Evolutionary conservation across 2,329 filamentous ascomycete species (phyloP).

Genomic region (Fusarium proliferatum): DNA sequence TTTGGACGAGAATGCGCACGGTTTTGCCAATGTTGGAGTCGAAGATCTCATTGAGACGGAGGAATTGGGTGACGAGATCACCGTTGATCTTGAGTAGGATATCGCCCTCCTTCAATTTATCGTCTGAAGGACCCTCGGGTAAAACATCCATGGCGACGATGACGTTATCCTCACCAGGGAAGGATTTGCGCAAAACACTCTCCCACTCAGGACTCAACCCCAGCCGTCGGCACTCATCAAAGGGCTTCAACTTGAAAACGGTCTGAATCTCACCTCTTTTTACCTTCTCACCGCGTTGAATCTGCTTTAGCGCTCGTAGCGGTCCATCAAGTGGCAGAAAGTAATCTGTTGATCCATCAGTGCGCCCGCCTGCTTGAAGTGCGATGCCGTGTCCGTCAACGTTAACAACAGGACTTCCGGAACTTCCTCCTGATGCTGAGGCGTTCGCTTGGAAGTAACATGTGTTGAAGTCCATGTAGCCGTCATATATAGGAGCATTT

Average conservation of each 20-base stretch:
- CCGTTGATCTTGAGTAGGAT: constrained; percentile 95
- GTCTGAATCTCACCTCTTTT: constrained; percentile 93
- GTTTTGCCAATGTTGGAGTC: constrained; percentile 82
- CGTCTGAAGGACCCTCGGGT: constrained; percentile 86
- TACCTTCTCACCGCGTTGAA: constrained; percentile 80
- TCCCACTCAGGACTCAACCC: constrained; percentile 89
- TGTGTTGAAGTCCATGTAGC: constrained; percentile 96
- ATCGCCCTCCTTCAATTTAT: constrained; percentile 86
- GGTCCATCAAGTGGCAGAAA: constrained; percentile 94
- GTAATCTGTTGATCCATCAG: constrained; percentile 96
- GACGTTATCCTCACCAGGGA: constrained; percentile 95
- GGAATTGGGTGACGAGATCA: constrained; percentile 91
- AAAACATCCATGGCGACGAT: constrained; percentile 94
- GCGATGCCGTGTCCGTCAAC: constrained; percentile 84
- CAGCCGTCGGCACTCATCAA: constrained; percentile 92
- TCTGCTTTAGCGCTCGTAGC: constrained; percentile 83
- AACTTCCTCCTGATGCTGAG: constrained; percentile 94
- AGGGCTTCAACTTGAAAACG: constrained; percentile 95
- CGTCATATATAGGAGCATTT: constrained; percentile 97
- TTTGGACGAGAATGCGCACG: constrained; percentile 83
- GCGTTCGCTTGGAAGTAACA: constrained; percentile 98
- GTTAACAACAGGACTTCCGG: constrained; percentile 96
- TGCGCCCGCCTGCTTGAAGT: constrained; percentile 90
- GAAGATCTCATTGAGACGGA: constrained; percentile 88
- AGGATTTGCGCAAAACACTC: constrained; percentile 80